These are phyloP conservation scores for Colletotrichum godetiae DNA, from an alignment of 2,329 filamentous ascomycete species.

Conservation along the genomic window DNA sequence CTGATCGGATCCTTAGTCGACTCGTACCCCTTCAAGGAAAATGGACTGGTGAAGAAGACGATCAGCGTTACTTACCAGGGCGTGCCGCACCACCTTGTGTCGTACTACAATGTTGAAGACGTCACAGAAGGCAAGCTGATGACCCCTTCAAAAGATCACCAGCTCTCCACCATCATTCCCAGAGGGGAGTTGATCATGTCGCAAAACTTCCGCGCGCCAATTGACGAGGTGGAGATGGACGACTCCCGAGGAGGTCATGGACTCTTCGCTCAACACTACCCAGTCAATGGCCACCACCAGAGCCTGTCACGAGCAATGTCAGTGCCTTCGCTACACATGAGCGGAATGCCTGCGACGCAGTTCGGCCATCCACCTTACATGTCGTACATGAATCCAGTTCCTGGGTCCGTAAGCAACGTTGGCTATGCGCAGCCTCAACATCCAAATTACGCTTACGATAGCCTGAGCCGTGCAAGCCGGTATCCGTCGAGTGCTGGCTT, in stretches of 20 bases:
- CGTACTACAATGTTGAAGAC: slow-evolving; percentile 87
- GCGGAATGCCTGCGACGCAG: slow-evolving; percentile 11
- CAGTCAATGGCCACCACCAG: slow-evolving; percentile 37
- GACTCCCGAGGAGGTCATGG: slow-evolving; percentile 26
- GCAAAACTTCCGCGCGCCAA: slow-evolving; percentile 74
- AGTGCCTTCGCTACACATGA: slow-evolving; percentile 27
- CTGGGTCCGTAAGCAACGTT: slow-evolving; percentile 16
- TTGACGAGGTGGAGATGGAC: slow-evolving; percentile 67
- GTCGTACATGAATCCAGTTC: slow-evolving; percentile 20
- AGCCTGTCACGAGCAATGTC: slow-evolving; percentile 40
- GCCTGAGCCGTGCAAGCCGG: slow-evolving; percentile 2
- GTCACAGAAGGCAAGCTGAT: slow-evolving; percentile 71
- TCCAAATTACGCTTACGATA: slow-evolving; percentile 22
- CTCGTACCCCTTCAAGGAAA: slow-evolving; percentile 86
- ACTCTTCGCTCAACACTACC: slow-evolving; percentile 20
- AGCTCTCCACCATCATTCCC: slow-evolving; percentile 62
- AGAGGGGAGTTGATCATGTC: slow-evolving; percentile 68
- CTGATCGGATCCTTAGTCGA: slow-evolving; percentile 76
- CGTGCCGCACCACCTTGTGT: slow-evolving; percentile 86
- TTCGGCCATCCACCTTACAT: slow-evolving; percentile 24
- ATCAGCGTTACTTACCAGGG: slow-evolving; percentile 83
- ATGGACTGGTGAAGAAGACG: slow-evolving; percentile 91
- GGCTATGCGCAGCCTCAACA: slow-evolving; percentile 19
- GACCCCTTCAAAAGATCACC: slow-evolving; percentile 64
- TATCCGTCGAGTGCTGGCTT: slow-evolving; percentile 22